Conservation (phyloP, 2,329 filamentous ascomycete species). For the Pseudopithomyces maydicus region DNA sequence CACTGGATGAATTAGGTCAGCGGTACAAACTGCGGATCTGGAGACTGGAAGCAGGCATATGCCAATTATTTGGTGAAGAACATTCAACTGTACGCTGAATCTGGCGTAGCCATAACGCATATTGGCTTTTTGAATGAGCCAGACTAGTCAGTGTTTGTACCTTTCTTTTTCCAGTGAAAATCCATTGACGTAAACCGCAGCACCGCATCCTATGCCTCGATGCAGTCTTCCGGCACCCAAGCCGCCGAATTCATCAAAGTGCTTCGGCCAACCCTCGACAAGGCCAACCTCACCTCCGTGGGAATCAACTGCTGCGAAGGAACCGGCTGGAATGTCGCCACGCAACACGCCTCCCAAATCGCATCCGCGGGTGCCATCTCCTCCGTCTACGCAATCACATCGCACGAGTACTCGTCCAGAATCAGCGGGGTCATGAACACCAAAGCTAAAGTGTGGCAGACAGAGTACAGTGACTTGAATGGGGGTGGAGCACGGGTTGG, state of each 20-base stretch:
- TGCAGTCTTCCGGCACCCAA: slow-evolving; percentile 53
- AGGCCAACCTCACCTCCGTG: slow-evolving; percentile 41
- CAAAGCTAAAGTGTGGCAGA: slow-evolving; percentile 56
- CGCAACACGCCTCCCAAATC: slow-evolving; percentile 45
- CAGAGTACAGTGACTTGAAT: slow-evolving; percentile 56
- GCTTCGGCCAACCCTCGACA: slow-evolving; percentile 48
- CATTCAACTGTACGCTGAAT: slow-evolving; percentile 48
- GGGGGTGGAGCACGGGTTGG: slow-evolving; percentile 50
- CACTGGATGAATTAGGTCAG: slow-evolving; percentile 17
- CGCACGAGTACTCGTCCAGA: slow-evolving; percentile 50
- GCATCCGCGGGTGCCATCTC: slow-evolving; percentile 45
- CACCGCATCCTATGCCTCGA: slow-evolving; percentile 50
- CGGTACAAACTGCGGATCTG: slow-evolving; percentile 42
- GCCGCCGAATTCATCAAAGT: slow-evolving; percentile 59
- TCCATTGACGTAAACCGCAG: neutral
- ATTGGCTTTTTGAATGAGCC: slow-evolving; percentile 55
- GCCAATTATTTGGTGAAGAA: slow-evolving; percentile 56
- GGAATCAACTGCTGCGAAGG: slow-evolving; percentile 54
- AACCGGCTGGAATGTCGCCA: slow-evolving; percentile 49
- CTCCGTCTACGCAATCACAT: slow-evolving; percentile 49
- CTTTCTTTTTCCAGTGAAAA: neutral
- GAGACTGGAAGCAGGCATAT: slow-evolving; percentile 57
- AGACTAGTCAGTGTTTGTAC: slow-evolving; percentile 31
- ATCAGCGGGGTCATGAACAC: slow-evolving; percentile 50
- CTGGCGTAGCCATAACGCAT: slow-evolving; percentile 48